phyloP scores from a whole-genome alignment of 2,329 filamentous ascomycete genomes.

The Hymenoscyphus albidus region DNA sequence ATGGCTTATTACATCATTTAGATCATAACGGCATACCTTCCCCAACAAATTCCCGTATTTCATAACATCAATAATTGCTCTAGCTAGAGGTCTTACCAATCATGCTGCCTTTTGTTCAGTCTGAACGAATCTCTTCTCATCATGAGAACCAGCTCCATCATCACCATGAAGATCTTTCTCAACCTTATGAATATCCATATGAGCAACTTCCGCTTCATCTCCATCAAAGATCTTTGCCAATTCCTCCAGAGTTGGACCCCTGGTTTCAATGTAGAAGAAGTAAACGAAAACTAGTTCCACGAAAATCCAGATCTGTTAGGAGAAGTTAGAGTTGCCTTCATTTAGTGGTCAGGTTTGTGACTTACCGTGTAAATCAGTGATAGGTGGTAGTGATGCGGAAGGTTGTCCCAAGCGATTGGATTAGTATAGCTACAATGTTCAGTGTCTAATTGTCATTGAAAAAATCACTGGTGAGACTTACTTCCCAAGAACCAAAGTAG shows the following conservation, averaged over 20 bases:
- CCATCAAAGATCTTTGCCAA: conserved; percentile 69
- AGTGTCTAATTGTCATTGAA: neutral
- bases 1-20: neutral
- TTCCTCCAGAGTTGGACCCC: conserved; percentile 67
- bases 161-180: conserved; percentile 45
- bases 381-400: conserved; percentile 60
- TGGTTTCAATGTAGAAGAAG: conserved; percentile 67
- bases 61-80: neutral
- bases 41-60: neutral
- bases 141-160: conserved; percentile 12
- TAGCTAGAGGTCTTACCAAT: neutral
- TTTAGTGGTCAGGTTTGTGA: conserved; percentile 9
- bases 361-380: conserved; percentile 61
- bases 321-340: conserved; percentile 15
- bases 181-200: conserved; percentile 52
- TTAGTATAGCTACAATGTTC: conserved; percentile 53
- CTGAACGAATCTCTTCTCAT: conserved; percentile 16
- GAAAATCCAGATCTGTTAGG: conserved; percentile 50
- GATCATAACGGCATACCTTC: neutral
- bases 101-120: conserved; percentile 11
- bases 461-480: conserved; percentile 37
- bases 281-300: conserved; percentile 59
- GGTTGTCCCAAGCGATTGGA: conserved; percentile 57
- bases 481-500: conserved; percentile 57
- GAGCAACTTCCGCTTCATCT: conserved; percentile 49